These are phyloP conservation scores for Schizopora paradoxa DNA, from an alignment of 1,284 basidiomycete genomes.

Conservation along the genomic window DNA sequence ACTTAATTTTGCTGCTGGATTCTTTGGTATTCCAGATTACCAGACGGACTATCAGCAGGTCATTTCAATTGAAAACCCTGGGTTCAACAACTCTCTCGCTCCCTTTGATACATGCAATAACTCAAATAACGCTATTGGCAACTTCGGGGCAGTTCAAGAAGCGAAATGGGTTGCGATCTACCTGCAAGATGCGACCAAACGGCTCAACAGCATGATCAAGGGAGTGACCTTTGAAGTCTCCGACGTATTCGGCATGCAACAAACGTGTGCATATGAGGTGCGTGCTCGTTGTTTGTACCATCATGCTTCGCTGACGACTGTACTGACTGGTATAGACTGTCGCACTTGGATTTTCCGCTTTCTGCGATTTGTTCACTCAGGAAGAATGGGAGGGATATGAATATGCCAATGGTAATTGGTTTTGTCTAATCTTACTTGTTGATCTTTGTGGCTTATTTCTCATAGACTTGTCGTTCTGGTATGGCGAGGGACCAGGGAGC, in stretches of 20 bases:
- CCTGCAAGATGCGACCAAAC: conserved; percentile 48
- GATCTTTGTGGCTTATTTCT: conserved; percentile 28
- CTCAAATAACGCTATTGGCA: conserved; percentile 32
- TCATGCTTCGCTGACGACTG: conserved; percentile 68
- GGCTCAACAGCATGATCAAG: conserved; percentile 59
- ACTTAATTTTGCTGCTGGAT: conserved; percentile 52
- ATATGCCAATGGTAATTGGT: conserved; percentile 61
- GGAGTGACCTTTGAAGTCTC: conserved; percentile 52
- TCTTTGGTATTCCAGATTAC: conserved; percentile 52
- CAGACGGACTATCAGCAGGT: conserved; percentile 41
- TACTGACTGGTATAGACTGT: conserved; percentile 47
- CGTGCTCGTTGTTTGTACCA: conserved; percentile 25
- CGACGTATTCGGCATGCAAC: conserved; percentile 51
- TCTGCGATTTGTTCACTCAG: conserved; percentile 61
- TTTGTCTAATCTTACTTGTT: conserved; percentile 24
- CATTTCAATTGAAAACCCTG: conserved; percentile 46
- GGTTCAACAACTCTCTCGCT: conserved; percentile 57
- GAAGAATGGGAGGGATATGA: conserved; percentile 61
- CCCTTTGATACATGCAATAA: conserved; percentile 42
- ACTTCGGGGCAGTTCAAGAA: conserved; percentile 37
- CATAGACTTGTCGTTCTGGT: conserved; percentile 32
- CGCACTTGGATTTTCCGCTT: conserved; percentile 64
- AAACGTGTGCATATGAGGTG: conserved; percentile 56
- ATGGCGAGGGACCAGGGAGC: conserved; percentile 56
- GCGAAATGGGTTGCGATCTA: conserved; percentile 51